Conservation (phyloP, 306 rosid genomes). For the barrel medic (Medicago truncatula) region DNA sequence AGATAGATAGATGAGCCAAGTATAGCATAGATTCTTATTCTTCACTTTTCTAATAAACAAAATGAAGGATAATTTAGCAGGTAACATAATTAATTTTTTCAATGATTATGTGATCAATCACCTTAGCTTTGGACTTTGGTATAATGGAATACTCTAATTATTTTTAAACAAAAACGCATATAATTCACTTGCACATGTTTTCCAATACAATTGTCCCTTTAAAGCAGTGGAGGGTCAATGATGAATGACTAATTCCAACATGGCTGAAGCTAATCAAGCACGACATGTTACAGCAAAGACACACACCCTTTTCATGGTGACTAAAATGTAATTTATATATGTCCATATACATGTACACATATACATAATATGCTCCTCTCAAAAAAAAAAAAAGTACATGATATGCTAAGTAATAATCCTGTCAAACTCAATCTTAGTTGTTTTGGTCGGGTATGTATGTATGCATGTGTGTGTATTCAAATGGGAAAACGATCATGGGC, state of each 20-base stretch:
- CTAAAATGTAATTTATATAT: background rate
- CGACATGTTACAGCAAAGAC: slow-evolving; percentile 35
- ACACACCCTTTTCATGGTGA: slow-evolving; percentile 14
- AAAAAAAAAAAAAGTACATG: too few species aligned
- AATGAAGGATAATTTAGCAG: too few species aligned
- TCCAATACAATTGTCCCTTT: background rate
- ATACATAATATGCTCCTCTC: background rate
- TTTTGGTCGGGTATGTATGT: slow-evolving; percentile 33
- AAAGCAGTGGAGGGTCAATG: slow-evolving; percentile 11
- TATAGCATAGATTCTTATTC: background rate
- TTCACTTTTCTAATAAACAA: background rate
- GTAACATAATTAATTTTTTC: background rate
- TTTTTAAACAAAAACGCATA: background rate
- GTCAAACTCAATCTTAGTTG: slow-evolving; percentile 27
- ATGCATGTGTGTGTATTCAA: background rate
- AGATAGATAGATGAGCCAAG: background rate
- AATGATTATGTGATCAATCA: background rate
- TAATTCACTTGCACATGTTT: slow-evolving; percentile 23
- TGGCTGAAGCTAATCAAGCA: slow-evolving; percentile 31
- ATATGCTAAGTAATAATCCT: slow-evolving; percentile 7
- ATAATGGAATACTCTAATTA: background rate
- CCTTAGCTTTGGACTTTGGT: background rate
- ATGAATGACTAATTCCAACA: slow-evolving; percentile 31
- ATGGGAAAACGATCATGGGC: slow-evolving; percentile 32
- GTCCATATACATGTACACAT: background rate